Conservation (phyloP, 2,329 filamentous ascomycete genomes). For the Lachnellula subtilissima region DNA sequence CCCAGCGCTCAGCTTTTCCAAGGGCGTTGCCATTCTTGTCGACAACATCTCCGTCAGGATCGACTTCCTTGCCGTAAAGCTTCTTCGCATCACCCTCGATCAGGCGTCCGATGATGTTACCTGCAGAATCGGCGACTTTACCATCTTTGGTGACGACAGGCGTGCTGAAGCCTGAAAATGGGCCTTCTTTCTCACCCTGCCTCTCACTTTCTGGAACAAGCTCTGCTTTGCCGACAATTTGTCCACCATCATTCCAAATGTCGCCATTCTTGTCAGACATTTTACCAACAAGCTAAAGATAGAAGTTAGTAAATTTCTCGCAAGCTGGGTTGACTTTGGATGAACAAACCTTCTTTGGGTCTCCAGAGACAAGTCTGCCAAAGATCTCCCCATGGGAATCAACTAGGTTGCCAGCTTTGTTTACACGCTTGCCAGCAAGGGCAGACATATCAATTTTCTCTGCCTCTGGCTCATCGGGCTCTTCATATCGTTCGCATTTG, state of each 20-base stretch:
- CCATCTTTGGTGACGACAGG: conserved; percentile 65
- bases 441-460: conserved; percentile 51
- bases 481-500: conserved; percentile 64
- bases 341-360: conserved; percentile 42
- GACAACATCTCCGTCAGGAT: conserved; percentile 76
- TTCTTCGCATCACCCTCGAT: conserved; percentile 66
- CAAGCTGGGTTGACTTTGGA: too few relatives aligned
- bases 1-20: conserved; percentile 56
- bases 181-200: conserved; percentile 58
- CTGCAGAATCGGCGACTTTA: conserved; percentile 59
- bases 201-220: conserved; percentile 64
- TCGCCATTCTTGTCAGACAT: conserved; percentile 69
- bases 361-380: conserved; percentile 64
- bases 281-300: conserved; percentile 49
- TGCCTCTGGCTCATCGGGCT: conserved; percentile 41
- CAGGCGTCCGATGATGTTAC: conserved; percentile 68
- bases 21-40: conserved; percentile 66
- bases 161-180: conserved; percentile 62
- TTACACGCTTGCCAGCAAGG: conserved; percentile 65
- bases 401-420: conserved; percentile 63
- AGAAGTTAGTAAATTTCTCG: neutral
- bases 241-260: conserved; percentile 67
- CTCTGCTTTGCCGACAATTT: conserved; percentile 63
- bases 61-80: conserved; percentile 68
- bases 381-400: conserved; percentile 51